Evolutionary conservation across 164 flowering plant species (phyloP).

Genomic region (Brasenia schreberi): DNA sequence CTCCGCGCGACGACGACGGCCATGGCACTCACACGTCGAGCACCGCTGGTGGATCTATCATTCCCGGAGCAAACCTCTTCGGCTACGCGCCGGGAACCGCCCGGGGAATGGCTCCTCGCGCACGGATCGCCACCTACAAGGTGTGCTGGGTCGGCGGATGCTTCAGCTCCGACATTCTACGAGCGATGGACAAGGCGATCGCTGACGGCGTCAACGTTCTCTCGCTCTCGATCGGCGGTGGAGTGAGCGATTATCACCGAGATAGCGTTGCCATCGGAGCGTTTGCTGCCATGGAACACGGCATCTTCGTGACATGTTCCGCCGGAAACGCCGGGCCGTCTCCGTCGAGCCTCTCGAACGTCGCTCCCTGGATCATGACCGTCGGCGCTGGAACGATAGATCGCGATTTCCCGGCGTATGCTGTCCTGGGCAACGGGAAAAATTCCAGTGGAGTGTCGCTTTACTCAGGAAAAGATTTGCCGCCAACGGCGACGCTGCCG

Average conservation of each 20-base stretch:
- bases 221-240: constrained; percentile 83
- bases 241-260: constrained; percentile 30
- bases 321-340: no score
- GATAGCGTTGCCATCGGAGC: constrained; percentile 71
- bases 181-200: constrained; percentile 67
- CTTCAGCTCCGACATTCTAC: constrained; percentile 53
- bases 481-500: no score
- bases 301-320: no score
- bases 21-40: constrained; percentile 89
- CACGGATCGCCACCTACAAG: constrained; percentile 71
- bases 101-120: constrained; percentile 73
- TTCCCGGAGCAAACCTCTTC: constrained; percentile 53
- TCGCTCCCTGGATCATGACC: no score
- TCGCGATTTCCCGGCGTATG: no score
- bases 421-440: no score
- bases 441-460: no score
- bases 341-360: no score
- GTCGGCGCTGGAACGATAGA: no score
- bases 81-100: constrained; percentile 74
- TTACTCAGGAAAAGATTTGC: no score
- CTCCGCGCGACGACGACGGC: constrained; percentile 85
- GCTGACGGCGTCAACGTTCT: constrained; percentile 71
- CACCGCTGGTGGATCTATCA: constrained; percentile 69
- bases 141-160: constrained; percentile 90
- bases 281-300: constrained; percentile 49